Evolutionary conservation across 108 stramenopile species (phyloP), one percentile per base, ranked within the genome.

Genomic region (Epithemia pelagica): DNA sequence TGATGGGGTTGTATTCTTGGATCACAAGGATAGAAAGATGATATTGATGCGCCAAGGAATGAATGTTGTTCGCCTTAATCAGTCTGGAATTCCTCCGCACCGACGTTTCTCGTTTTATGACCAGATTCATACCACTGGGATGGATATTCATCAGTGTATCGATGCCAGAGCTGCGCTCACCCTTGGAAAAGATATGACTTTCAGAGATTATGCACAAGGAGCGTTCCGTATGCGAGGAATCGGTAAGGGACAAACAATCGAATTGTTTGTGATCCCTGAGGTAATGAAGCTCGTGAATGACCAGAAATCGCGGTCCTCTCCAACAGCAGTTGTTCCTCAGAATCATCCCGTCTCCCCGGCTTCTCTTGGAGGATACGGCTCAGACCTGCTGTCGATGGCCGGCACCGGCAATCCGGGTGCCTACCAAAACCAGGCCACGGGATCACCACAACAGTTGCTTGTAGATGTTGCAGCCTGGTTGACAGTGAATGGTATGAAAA

Each of bases 121-220:
- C 65, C 97, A 98, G 65, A 91, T 96, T 37, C 95, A 98, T 72
- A 96, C 97, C n/a, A 98, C 97, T 24, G 97, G 97, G 26, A 96
- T 96, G 97, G 97, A 98, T 78, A 96, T 96, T 69, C 86, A 94
- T 61, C 97, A 98, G 65, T 84, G 85, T 46, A 89, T 94, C 54
- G 89, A 96, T 72, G 94, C 97, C 1, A 74, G 80, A 54, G 95
- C 96, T 51, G 87, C 76, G 2, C 78, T 96, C 55, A 98, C 97
- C n/a, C 81, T 98, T 5, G 95, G 95, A 18, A 98, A 98, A 69
- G 97, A 96, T 64, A 96, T 98, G 97, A 96, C 95, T 0, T 95
- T 96, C 62, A 86, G 97, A 58, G 97, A 98, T 65, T 96, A 95
- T 75, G 95, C 94, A 0, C 97, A 98, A 51, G 97, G 96, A 22